Evolutionary conservation across 2,329 filamentous ascomycete genomes (phyloP), one percentile per base, ranked within the genome.

Genomic region (Aspergillus fumigatiaffinis): DNA sequence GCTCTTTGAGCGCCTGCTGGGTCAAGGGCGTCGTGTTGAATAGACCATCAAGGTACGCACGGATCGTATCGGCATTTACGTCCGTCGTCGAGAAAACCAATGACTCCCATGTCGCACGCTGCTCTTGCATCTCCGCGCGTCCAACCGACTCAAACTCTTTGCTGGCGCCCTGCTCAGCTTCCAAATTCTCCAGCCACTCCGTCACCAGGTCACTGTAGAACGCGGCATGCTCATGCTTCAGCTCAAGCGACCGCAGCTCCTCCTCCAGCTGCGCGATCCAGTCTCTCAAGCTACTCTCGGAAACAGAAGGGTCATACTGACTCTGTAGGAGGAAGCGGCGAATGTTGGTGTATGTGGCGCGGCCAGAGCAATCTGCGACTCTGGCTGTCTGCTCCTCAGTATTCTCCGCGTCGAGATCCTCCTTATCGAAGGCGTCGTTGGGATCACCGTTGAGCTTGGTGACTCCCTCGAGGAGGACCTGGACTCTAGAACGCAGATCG

Each of bases 151-250:
- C 79, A 55, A 82, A 81, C 3, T 67, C 68, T 17, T 57, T 29
- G 9, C 70, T 73, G 3, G 70, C 68, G 6, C 67, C 56, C 28
- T 66, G 64, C 2, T 67, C 70, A n/a, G 62, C 56, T 10, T 68
- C 65, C 1, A 75, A 69, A 10, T 71, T 67, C 1, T 73, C 71
- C 51, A 85, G 70, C 78, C 82, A 84, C 61, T 85, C 82, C 0
- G 76, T 81, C 12, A 84, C 79, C 25, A 87, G 68, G 42, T 78
- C 69, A 20, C 81, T 80, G 65, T 86, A 86, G 32, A 87, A 75
- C 6, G 77, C 74, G 0, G 83, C 83, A 64, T 84, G 82, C 20
- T 82, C 76, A 62, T 84, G 80, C 57, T 81, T 83, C 51, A 79
- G 74, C n/a, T 77, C 77, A 61, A 84, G 76, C n/a, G 79, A 73